Conservation (phyloP, 495 filamentous ascomycete species). For the Penicillium salamii region DNA sequence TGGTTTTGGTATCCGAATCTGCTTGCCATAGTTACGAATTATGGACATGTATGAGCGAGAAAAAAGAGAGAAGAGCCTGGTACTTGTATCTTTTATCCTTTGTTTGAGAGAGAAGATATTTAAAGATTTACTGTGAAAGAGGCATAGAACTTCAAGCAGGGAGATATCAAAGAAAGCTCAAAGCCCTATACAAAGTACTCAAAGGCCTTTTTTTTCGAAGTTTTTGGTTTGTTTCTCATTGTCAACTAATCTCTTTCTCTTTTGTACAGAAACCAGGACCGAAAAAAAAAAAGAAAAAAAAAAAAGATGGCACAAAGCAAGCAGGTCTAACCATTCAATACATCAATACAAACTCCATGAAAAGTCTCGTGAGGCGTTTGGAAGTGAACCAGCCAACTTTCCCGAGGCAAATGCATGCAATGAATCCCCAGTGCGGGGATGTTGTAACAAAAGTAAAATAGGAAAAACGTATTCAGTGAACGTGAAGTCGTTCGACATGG, state of each 20-base stretch:
- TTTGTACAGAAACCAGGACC: constrained; percentile 36
- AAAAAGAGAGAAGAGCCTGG: too few relatives aligned
- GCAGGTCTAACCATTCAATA: constrained; percentile 16
- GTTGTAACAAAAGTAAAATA: not conserved
- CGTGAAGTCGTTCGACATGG: not conserved
- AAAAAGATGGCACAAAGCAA: constrained; percentile 17
- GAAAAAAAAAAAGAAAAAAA: constrained; percentile 24
- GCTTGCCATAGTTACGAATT: too few relatives aligned
- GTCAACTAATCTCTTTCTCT: constrained; percentile 18
- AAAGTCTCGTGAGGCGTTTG: constrained; percentile 12
- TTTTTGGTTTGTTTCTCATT: constrained; percentile 24
- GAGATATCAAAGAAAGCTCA: too few relatives aligned
- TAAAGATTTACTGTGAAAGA: too few relatives aligned
- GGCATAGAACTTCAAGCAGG: too few relatives aligned
- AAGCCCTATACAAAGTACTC: too few relatives aligned
- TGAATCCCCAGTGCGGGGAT: not conserved
- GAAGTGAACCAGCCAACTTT: constrained; percentile 14
- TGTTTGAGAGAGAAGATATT: too few relatives aligned
- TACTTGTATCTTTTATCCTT: too few relatives aligned
- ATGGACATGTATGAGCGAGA: too few relatives aligned
- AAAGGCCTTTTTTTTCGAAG: constrained; percentile 15
- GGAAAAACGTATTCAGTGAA: not conserved
- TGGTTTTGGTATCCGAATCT: too few relatives aligned
- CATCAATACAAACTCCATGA: constrained; percentile 18
- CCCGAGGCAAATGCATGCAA: constrained; percentile 10